Evolutionary conservation across 108 stramenopile genomes (phyloP).

Genomic region (Pseudonitzschia multiseries): DNA sequence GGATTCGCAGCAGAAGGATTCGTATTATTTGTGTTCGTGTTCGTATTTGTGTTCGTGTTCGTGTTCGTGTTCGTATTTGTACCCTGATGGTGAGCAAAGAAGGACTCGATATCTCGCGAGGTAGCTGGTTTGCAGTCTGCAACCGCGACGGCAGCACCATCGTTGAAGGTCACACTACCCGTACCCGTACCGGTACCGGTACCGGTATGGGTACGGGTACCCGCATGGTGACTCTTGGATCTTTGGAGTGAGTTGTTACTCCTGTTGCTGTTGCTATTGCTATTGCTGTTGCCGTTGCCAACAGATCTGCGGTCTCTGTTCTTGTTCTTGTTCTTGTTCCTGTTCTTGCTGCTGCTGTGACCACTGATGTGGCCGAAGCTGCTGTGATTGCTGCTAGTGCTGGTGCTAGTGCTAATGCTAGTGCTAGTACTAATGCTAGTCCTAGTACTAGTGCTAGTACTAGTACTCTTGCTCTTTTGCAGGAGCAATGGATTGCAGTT

Average conservation of each 20-base stretch:
- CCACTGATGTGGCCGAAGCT: background rate
- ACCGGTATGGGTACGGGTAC: too few species aligned
- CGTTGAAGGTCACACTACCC: background rate
- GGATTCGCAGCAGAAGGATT: background rate
- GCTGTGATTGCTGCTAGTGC: slow-evolving; percentile 5
- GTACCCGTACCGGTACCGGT: too few species aligned
- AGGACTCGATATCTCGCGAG: background rate
- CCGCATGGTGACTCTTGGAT: slow-evolving; percentile 6
- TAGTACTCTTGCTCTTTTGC: background rate
- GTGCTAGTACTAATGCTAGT: too few species aligned
- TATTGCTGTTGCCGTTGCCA: slow-evolving; percentile 2
- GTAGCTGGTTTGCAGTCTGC: background rate
- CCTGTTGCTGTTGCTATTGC: background rate
- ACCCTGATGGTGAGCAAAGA: background rate
- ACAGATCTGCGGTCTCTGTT: background rate
- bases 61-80: too few species aligned
- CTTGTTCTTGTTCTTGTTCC: background rate
- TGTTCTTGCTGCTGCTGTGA: slow-evolving; percentile 12
- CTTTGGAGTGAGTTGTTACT: slow-evolving; percentile 18
- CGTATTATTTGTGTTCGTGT: too few species aligned
- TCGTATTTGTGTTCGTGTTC: too few species aligned
- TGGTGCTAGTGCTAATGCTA: too few species aligned
- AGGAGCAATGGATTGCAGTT: slow-evolving; percentile 47
- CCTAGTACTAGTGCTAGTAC: too few species aligned
- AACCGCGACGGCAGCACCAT: background rate